These are phyloP conservation scores for Stachybotrys elegans DNA, from an alignment of 2,329 filamentous ascomycete species.

Conservation along the genomic window DNA sequence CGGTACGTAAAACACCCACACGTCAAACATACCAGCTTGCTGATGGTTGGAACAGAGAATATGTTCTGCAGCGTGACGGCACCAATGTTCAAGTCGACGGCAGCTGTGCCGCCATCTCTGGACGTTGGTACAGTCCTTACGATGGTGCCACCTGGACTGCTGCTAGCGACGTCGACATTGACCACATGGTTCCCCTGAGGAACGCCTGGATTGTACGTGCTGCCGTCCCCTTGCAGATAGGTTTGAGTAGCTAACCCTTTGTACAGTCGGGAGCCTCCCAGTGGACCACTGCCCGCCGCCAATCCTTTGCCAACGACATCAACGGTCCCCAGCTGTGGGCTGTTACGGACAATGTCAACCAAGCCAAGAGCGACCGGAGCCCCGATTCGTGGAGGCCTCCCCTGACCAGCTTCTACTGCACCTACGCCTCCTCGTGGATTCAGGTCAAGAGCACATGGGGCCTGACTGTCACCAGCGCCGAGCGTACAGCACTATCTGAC, in stretches of 20 bases:
- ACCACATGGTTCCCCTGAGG: constrained; percentile 76
- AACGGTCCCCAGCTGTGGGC: constrained; percentile 71
- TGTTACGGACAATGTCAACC: constrained; percentile 73
- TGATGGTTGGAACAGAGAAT: constrained; percentile 41
- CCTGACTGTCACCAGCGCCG: constrained; percentile 63
- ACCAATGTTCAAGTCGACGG: constrained; percentile 52
- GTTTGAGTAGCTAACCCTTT: constrained; percentile 6
- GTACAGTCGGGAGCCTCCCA: constrained; percentile 60
- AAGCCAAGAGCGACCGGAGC: constrained; percentile 65
- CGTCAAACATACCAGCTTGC: background rate
- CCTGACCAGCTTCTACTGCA: constrained; percentile 66
- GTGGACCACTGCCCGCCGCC: constrained; percentile 65
- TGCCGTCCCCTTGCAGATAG: background rate
- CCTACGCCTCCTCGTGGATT: constrained; percentile 72
- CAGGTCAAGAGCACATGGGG: constrained; percentile 70
- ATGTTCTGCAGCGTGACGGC: constrained; percentile 70
- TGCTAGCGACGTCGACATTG: constrained; percentile 70
- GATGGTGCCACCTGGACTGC: constrained; percentile 67
- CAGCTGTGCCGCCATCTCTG: constrained; percentile 59
- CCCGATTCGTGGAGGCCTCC: constrained; percentile 76
- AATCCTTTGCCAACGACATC: constrained; percentile 73
- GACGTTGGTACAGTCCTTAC: constrained; percentile 67
- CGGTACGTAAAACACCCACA: constrained; percentile 39
- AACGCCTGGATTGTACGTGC: constrained; percentile 70
- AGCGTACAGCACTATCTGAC: constrained; percentile 61